Evolutionary conservation across 345 rosid species (phyloP).

Genomic region (Sisymbrium altissimum): DNA sequence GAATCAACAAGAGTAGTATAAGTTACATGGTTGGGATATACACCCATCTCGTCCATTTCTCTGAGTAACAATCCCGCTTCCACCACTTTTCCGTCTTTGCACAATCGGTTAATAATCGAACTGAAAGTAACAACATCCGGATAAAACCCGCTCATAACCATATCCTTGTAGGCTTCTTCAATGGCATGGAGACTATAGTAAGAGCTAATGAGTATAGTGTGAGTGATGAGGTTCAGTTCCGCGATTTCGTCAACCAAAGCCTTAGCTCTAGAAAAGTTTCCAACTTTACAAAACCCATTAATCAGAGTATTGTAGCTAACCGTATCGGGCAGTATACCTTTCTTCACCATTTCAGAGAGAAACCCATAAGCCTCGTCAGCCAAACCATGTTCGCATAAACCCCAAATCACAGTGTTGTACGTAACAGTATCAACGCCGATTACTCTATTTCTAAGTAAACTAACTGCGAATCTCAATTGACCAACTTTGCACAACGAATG

Average conservation of each 20-base stretch:
- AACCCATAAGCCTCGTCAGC: conserved; percentile 55
- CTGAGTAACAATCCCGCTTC: conserved; percentile 58
- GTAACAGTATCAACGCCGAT: conserved; percentile 55
- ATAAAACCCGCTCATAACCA: conserved; percentile 51
- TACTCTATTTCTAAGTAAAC: conserved; percentile 48
- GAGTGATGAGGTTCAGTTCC: conserved; percentile 58
- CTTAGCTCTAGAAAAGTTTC: conserved; percentile 61
- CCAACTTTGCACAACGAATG: conserved; percentile 84
- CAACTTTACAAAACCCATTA: conserved; percentile 71
- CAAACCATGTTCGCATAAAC: conserved; percentile 66
- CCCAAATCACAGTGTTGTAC: conserved; percentile 78
- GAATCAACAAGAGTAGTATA: conserved; percentile 69
- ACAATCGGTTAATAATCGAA: conserved; percentile 66
- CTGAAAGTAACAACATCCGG: conserved; percentile 81
- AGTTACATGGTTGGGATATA: conserved; percentile 64
- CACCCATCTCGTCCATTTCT: conserved; percentile 68
- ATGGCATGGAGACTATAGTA: conserved; percentile 56
- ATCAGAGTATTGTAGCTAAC: conserved; percentile 67
- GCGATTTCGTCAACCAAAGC: conserved; percentile 50
- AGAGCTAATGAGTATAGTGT: conserved; percentile 66
- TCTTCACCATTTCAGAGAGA: conserved; percentile 76
- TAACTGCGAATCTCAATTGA: conserved; percentile 48
- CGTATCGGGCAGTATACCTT: conserved; percentile 49
- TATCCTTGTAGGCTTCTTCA: conserved; percentile 65
- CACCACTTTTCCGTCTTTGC: conserved; percentile 53